A percentile compares a stretch with the other conserved stretches of the same genome.
Evolutionary conservation across 805 yeast species (phyloP).

Genomic region (Hemisphaericaspora nanyangensis): DNA sequence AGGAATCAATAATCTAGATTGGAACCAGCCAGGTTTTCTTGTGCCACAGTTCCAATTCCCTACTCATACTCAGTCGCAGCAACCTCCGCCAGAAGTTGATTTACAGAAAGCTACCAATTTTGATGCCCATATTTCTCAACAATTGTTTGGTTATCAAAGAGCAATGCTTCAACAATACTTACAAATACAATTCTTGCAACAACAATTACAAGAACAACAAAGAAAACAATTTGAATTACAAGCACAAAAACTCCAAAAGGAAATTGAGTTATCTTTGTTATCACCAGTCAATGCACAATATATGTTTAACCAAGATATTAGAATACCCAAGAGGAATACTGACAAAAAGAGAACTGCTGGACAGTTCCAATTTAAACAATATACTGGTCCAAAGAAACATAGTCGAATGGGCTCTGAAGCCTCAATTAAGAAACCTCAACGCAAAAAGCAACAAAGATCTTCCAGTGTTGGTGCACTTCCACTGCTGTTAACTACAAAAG

Average conservation of each 20-base stretch:
- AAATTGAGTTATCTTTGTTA: not conserved
- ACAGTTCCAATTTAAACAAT: slow-evolving; percentile 17
- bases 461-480: not conserved
- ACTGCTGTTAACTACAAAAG: too few relatives aligned
- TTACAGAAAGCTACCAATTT: too few relatives aligned
- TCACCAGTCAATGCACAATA: slow-evolving; percentile 4
- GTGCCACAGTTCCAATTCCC: slow-evolving; percentile 3
- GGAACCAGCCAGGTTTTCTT: slow-evolving; percentile 11
- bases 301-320: slow-evolving; percentile 5
- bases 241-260: slow-evolving; percentile 4
- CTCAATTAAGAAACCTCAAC: not conserved
- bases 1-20: slow-evolving; percentile 25
- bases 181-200: slow-evolving; percentile 20
- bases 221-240: slow-evolving; percentile 10
- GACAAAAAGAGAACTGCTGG: slow-evolving; percentile 11
- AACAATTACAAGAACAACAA: slow-evolving; percentile 22
- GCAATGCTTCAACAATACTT: slow-evolving; percentile 20
- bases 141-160: slow-evolving; percentile 15
- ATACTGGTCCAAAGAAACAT: slow-evolving; percentile 13
- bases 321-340: not conserved
- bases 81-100: slow-evolving; percentile 7
- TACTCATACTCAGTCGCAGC: slow-evolving; percentile 1
- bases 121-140: too few relatives aligned
- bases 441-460: not conserved
- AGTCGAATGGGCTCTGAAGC: not conserved